Conservation (phyloP, 495 filamentous ascomycete species). For the Cercophora newfieldiana region DNA sequence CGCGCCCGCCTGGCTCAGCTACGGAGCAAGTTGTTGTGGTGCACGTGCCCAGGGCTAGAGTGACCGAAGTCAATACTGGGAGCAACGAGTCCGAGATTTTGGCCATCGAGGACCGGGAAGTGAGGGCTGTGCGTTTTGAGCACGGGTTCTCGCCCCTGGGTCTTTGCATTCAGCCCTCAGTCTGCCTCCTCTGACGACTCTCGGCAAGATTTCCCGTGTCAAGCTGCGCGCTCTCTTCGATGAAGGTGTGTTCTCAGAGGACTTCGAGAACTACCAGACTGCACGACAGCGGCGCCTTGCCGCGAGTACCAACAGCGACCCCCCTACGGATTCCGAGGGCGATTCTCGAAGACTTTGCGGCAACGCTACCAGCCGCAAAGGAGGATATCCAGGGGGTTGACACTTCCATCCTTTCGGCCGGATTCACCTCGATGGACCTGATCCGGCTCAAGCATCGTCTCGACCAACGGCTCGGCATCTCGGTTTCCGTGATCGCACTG, state of each 20-base stretch:
- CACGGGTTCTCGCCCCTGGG: conserved; percentile 8
- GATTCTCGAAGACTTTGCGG: too few species aligned
- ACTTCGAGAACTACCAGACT: too few species aligned
- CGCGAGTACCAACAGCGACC: too few species aligned
- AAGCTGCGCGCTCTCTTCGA: too few species aligned
- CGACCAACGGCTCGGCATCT: conserved; percentile 18
- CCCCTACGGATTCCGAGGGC: too few species aligned
- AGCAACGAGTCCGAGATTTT: neutral
- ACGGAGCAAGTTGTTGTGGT: neutral
- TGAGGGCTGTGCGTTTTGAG: neutral
- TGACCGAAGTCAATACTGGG: too few species aligned
- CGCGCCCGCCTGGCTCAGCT: neutral
- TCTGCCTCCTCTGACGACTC: neutral
- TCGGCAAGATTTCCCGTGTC: too few species aligned
- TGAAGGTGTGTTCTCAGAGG: too few species aligned
- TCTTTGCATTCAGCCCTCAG: conserved; percentile 5
- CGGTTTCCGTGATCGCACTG: conserved; percentile 44
- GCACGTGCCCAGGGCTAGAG: conserved; percentile 2
- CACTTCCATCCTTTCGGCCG: conserved; percentile 40
- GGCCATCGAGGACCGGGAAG: conserved; percentile 20
- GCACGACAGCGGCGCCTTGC: too few species aligned
- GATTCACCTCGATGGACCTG: conserved; percentile 48
- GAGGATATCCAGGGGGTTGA: conserved; percentile 19
- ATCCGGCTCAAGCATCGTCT: conserved; percentile 35
- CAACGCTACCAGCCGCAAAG: neutral